Evolutionary conservation across 2,329 filamentous ascomycete genomes (phyloP), one percentile per base, ranked within the genome.

Genomic region (Alternaria alternata): DNA sequence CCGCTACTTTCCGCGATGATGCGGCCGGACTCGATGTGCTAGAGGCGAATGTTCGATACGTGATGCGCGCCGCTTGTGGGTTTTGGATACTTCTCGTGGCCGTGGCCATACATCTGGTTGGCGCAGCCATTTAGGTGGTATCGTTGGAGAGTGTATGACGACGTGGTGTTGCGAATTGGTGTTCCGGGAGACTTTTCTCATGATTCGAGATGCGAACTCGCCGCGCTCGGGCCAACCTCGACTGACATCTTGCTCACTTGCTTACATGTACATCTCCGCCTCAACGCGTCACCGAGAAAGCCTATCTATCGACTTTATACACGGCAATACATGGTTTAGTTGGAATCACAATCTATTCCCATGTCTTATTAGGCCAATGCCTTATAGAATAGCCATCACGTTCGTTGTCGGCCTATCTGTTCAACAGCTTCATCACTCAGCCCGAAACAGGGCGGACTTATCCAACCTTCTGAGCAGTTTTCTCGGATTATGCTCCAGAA

Each of bases 21-120:
- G 61, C 53, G 48, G 56, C 48, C 41, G 60, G 34, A 30, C 59
- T 69, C 30, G 65, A 54, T 65, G 57, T 61, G 30, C 63, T 61
- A n/a, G 66, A 62, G 24, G 69, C 62, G 52, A 75, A 69, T 43
- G 74, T 72, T 64, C 73, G 71, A 54, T 65, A 67, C 30, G 72
- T 58, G 22, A 59, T 34, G 54, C 62, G 68, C 32, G 70, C 59
- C 8, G 66, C 54, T 8, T 63, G 22, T 39, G 55, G 34, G 14
- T 24, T 54, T 28, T 51, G 62, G 11, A 75, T 49, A 14, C 57
- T 61, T 9, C 58, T 66, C 14, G 67, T 51, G 22, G 67, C 67
- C 36, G 69, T 65, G 22, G 62, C 54, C 34, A 72, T 53, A 60
- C 69, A 71, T 70, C 66, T 69, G 48, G 67, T 66, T 51, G 74